Evolutionary conservation across 2,329 filamentous ascomycete genomes (phyloP).

Genomic region (Fusarium sp.): DNA sequence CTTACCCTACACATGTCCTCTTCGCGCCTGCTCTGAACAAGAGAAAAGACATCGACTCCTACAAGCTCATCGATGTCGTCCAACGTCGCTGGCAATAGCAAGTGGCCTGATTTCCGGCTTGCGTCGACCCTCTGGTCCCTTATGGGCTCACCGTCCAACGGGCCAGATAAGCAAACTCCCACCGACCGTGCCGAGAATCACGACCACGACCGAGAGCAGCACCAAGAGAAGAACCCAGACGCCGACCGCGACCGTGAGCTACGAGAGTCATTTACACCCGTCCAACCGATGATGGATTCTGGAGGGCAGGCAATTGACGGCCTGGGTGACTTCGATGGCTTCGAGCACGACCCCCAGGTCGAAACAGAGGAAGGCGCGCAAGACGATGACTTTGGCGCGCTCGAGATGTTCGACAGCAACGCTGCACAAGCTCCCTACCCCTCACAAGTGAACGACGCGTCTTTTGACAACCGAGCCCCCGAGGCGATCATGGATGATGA

Average conservation of each 20-base stretch:
- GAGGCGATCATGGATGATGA: conserved; percentile 49
- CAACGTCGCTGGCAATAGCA: conserved; percentile 39
- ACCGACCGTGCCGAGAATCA: conserved; percentile 34
- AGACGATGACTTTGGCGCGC: conserved; percentile 51
- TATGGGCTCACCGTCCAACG: conserved; percentile 46
- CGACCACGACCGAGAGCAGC: conserved; percentile 34
- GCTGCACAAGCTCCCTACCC: conserved; percentile 47
- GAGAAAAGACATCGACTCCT: conserved; percentile 33
- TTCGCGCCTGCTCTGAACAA: conserved; percentile 27
- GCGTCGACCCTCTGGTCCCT: conserved; percentile 49
- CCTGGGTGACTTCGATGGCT: conserved; percentile 44
- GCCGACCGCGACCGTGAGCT: conserved; percentile 31
- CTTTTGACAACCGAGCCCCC: conserved; percentile 41
- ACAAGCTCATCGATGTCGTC: conserved; percentile 45
- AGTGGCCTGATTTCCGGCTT: conserved; percentile 51
- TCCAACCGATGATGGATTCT: conserved; percentile 39
- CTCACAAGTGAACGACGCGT: conserved; percentile 39
- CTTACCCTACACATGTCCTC: conserved; percentile 43
- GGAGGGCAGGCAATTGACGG: conserved; percentile 42
- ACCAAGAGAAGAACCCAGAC: conserved; percentile 29
- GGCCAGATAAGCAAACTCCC: conserved; percentile 38
- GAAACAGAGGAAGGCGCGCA: conserved; percentile 38
- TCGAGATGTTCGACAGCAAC: conserved; percentile 56
- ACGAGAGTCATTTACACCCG: conserved; percentile 27
- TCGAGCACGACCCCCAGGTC: conserved; percentile 39